phyloP scores from a whole-genome alignment of 2,329 filamentous ascomycete genomes.

The Helicocarpus griseus region DNA sequence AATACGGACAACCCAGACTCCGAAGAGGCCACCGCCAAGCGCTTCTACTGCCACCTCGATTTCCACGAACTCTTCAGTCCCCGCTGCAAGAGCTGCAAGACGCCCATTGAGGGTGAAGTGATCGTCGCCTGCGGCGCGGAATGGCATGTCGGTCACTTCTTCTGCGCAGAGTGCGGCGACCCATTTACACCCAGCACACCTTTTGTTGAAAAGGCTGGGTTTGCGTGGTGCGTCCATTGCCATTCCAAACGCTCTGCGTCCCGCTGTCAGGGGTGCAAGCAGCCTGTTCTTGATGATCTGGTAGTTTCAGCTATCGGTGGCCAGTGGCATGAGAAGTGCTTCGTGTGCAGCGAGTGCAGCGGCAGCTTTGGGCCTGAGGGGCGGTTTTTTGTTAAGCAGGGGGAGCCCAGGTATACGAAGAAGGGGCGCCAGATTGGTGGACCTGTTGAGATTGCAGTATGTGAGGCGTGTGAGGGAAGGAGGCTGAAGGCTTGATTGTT shows the following conservation, averaged over 20 bases:
- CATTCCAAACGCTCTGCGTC: conserved; percentile 85
- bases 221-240: conserved; percentile 91
- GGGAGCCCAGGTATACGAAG: conserved; percentile 36
- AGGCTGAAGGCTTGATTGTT: conserved; percentile 44
- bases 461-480: conserved; percentile 52
- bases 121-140: conserved; percentile 88
- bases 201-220: conserved; percentile 96
- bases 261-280: conserved; percentile 77
- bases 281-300: conserved; percentile 77
- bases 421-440: conserved; percentile 39
- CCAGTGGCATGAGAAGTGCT: conserved; percentile 92
- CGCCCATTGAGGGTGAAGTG: conserved; percentile 90
- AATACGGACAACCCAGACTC: conserved; percentile 55
- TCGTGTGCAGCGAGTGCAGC: conserved; percentile 64
- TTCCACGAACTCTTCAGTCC: conserved; percentile 93
- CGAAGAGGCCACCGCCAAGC: conserved; percentile 48
- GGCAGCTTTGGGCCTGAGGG: conserved; percentile 51
- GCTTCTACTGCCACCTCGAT: conserved; percentile 97
- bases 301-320: conserved; percentile 81
- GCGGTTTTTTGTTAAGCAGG: conserved; percentile 52
- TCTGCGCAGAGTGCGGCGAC: conserved; percentile 96
- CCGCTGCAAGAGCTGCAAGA: conserved; percentile 90
- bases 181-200: conserved; percentile 56
- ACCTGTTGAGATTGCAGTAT: conserved; percentile 49
- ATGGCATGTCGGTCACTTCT: conserved; percentile 97